A percentile compares a stretch with the other conserved stretches of the same genome.
Conservation (phyloP, 768 basidiomycete genomes). For the Dentipellis fragilis region DNA sequence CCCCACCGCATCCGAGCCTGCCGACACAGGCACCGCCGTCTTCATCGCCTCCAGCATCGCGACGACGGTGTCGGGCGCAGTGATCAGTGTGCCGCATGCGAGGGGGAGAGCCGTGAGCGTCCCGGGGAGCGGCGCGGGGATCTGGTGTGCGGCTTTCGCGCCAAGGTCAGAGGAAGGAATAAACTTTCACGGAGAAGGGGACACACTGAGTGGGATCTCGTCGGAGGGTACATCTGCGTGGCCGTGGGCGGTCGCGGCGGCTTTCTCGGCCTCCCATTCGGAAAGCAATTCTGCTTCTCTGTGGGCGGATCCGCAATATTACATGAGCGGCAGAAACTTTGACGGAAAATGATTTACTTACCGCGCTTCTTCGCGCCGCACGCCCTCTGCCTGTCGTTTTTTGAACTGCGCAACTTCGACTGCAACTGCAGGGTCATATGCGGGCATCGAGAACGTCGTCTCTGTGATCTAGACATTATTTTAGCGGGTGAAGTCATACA, state of each 20-base stretch:
- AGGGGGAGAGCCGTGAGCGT: no score
- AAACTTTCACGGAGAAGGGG: neutral
- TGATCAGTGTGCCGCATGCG: constrained; percentile 14
- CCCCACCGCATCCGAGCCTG: constrained; percentile 35
- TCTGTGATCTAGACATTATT: constrained; percentile 31
- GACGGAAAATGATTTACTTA: constrained; percentile 6
- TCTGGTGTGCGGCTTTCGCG: no score
- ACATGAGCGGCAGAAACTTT: neutral
- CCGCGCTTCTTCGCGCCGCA: constrained; percentile 31
- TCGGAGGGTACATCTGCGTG: no score
- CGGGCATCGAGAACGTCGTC: constrained; percentile 40
- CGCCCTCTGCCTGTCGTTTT: constrained; percentile 26
- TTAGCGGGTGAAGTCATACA: no score
- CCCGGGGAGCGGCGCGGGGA: no score
- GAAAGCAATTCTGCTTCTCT: constrained; percentile 34
- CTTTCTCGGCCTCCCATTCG: constrained; percentile 31
- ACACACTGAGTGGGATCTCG: no score
- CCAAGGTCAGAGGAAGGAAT: no score
- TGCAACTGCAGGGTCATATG: constrained; percentile 33
- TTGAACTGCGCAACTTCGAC: constrained; percentile 34
- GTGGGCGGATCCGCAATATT: neutral
- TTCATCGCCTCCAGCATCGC: constrained; percentile 59
- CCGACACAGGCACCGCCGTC: constrained; percentile 42
- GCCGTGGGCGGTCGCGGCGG: neutral
- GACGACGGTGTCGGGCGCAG: constrained; percentile 31